Base-by-base conservation (phyloP, 2,329 filamentous ascomycete species). In the Karstenula rhodostoma region DNA sequence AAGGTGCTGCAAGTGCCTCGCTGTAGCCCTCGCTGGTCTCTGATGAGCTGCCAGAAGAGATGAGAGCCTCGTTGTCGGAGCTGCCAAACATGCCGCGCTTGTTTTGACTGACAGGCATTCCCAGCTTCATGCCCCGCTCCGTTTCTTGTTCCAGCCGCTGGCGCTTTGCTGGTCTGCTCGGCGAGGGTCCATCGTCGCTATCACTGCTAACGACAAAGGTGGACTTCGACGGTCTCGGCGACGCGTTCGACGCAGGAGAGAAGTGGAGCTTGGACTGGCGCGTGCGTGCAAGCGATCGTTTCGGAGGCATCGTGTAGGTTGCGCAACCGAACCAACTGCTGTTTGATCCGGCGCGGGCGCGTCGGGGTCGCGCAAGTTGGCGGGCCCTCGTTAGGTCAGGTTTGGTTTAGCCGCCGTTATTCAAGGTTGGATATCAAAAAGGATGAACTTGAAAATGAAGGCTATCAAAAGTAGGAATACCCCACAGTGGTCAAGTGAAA, bases 241-340 rank as follows among this genome's bases (percentile, higher is more conserved):
- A 80, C 0, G 78, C 78, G 13, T 79, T 77, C 8, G 78, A 70
- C 4, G 80, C 60, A 4, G 80, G 77, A 0, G 78, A 80, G 69
- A 83, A 83, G 51, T 71, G 74, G 22, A 83, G 70, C 27, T 78
- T 78, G 8, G 77, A 76, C 62, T 83, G 81, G 42, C 76, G 75
- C 61, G 71, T 73, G 48, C 66, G 69, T 22, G 66, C 61, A 48
- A 63, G 63, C 35, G 61, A 29, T 32, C 70, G 67, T 59, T 69
- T 75, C 13, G 66, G 65, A 46, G 67, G 62, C 72, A 74, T 76
- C 15, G 15, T 25, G 19, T 29, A 48, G n/a, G 15, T 10, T n/a
- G 12, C 12, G 29, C 44, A n/a, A 47, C 29, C 8, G 29, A 32
- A 10, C 12, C 29, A 32, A 9, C 29, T 32, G n/a, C 37, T 25